Base-by-base conservation (phyloP, 805 yeast genomes). In the Wickerhamiella shivajii region DNA sequence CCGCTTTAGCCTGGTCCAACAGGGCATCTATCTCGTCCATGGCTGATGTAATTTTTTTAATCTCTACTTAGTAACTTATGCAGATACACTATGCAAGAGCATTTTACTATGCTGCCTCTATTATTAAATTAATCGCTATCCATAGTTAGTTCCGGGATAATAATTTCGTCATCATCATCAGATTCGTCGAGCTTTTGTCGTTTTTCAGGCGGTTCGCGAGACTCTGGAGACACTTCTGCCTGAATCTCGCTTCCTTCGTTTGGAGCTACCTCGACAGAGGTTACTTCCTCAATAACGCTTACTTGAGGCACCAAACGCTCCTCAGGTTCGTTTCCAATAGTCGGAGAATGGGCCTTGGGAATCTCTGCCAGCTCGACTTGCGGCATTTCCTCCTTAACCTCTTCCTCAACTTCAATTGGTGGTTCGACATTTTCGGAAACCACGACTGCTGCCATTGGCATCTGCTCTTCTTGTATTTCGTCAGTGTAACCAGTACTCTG, bases 81-180 rank as follows among this genome's bases (percentile, higher is more conserved):
- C n/a, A n/a, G n/a, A n/a, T n/a, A n/a, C n/a, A n/a, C n/a, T n/a
- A n/a, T n/a, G n/a, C n/a, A n/a, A n/a, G n/a, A n/a, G n/a, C n/a
- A n/a, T n/a, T n/a, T n/a, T n/a, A n/a, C n/a, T n/a, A n/a, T n/a
- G n/a, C n/a, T n/a, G n/a, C n/a, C n/a, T 32, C 4, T 8, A 19
- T 12, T 2, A 8, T 8, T 12, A 5, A 14, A 11, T 29, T 33
- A 44, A 13, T 44, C 48, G 15, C 44, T 40, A 19, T 44, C 48
- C 46, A 44, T 39, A 17, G 17, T 36, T n/a, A 45, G 18, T 2
- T 36, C 23, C 2, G 49, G 49, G 18, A 45, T 42, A n/a, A 42
- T 39, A 15, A 45, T 24, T 5, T 43, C 48, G 19, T 38, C 44
- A 14, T 43, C 49, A 17, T 37, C 43, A 8, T 30, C 28, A 3